Conservation (phyloP, 345 rosid genomes). For the Camelina laxa region DNA sequence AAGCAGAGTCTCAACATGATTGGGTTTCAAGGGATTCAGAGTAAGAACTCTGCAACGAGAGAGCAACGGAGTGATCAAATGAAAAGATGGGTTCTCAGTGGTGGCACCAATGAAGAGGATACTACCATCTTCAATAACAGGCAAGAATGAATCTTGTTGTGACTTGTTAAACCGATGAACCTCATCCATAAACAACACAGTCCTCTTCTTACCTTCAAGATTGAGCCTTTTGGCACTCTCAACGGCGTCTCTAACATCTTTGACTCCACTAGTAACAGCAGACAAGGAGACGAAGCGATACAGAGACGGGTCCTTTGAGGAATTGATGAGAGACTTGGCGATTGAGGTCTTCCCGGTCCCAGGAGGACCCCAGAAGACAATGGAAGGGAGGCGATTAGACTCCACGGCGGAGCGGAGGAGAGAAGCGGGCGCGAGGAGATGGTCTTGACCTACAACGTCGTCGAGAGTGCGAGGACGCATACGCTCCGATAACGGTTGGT, state of each 20-base stretch:
- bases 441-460: conserved; percentile 85
- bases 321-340: conserved; percentile 67
- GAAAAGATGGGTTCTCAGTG: conserved; percentile 89
- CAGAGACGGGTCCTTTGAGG: conserved; percentile 44
- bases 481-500: conserved; percentile 70
- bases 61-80: conserved; percentile 75
- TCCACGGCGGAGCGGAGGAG: conserved; percentile 64
- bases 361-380: conserved; percentile 88
- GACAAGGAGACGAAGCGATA: conserved; percentile 68
- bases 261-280: conserved; percentile 76
- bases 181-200: conserved; percentile 80
- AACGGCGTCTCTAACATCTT: conserved; percentile 78
- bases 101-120: conserved; percentile 85
- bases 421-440: conserved; percentile 58
- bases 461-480: conserved; percentile 76
- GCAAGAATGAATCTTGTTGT: conserved; percentile 85
- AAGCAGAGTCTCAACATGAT: conserved; percentile 55
- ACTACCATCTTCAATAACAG: conserved; percentile 85
- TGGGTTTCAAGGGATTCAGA: conserved; percentile 66
- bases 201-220: conserved; percentile 50
- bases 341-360: conserved; percentile 91
- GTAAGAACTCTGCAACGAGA: conserved; percentile 76
- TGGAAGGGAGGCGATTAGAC: conserved; percentile 66
- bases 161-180: conserved; percentile 86
- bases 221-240: conserved; percentile 66